phyloP scores from a whole-genome alignment of 148 eudicot species.

The Cornus controversa region DNA sequence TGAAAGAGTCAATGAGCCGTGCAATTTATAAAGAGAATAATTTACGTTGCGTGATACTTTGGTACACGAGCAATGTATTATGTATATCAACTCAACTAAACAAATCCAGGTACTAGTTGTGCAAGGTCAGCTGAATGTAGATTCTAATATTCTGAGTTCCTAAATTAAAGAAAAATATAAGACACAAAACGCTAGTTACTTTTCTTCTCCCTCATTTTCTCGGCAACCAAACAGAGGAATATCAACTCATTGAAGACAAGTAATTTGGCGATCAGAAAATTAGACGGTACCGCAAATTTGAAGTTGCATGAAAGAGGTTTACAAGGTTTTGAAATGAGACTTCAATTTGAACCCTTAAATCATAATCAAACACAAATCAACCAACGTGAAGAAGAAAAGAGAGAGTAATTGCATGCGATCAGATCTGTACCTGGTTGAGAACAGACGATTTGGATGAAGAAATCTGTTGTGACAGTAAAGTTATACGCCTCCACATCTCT shows the following conservation, averaged over 20 bases:
- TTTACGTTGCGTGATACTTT: not conserved
- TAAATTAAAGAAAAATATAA: not conserved
- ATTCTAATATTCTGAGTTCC: not conserved
- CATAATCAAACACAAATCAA: no score
- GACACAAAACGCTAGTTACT: not conserved
- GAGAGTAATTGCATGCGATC: not conserved
- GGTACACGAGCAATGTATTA: not conserved
- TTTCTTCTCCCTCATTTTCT: not conserved
- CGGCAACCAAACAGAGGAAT: not conserved
- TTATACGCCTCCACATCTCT: slow-evolving; percentile 43
- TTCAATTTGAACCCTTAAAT: not conserved
- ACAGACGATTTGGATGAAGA: slow-evolving; percentile 24
- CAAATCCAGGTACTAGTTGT: no score
- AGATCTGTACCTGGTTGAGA: slow-evolving; percentile 29
- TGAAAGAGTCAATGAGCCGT: no score
- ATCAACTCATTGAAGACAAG: not conserved
- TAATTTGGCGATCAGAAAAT: not conserved
- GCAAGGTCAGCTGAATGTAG: no score
- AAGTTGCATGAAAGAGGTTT: not conserved
- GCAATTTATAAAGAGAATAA: not conserved
- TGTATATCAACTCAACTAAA: no score
- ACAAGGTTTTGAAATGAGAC: not conserved
- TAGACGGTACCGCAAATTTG: no score
- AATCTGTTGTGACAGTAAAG: slow-evolving; percentile 25
- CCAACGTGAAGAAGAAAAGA: no score